Evolutionary conservation across 352 stramenopile genomes (phyloP), one percentile per base, ranked within the genome.

Genomic region (Pythium guiyangense): DNA sequence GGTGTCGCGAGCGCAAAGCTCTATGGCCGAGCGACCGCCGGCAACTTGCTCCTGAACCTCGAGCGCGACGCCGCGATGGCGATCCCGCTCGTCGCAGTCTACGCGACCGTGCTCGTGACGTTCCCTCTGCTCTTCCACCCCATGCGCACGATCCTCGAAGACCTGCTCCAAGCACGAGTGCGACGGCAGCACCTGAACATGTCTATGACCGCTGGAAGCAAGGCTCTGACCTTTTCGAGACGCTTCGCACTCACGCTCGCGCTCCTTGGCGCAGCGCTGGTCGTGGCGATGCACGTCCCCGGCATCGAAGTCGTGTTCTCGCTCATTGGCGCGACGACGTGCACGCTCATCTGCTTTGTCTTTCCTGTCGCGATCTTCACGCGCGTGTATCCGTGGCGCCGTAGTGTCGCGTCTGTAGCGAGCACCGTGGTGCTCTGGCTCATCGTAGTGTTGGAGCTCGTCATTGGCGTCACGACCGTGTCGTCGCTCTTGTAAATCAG

Each of bases 11-110:
- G 76, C 8, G 61, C 74, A 40, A 67, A 77, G 35, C 59, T 93
- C 31, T 93, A 90, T 51, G 74, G 68, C n/a, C 42, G 56, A 35
- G 67, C 67, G 22, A 71, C 86, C 29, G 71, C 74, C 15, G 80
- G 80, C 60, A 93, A 93, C 60, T 64, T 93, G n/a, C 62, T 93
- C 45, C 70, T 93, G 44, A 93, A 91, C 54, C 67, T 93, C 17
- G 74, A 93, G 54, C 70, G 71, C 65, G 81, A 93, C 37, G 64
- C 72, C 1, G 59, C 84, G 14, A 91, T 93, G 84, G 62, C 77
- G 25, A 50, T 90, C 20, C 77, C 80, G 40, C 66, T 88, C 15
- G 67, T 93, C 45, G 79, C 79, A 6, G 77, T 89, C 17, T 87
- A 87, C 58, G 65, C 79, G 31, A 88, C 81, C 2, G 77, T 90